phyloP scores from a whole-genome alignment of 1,284 basidiomycete species.

The Melampsora americana region DNA sequence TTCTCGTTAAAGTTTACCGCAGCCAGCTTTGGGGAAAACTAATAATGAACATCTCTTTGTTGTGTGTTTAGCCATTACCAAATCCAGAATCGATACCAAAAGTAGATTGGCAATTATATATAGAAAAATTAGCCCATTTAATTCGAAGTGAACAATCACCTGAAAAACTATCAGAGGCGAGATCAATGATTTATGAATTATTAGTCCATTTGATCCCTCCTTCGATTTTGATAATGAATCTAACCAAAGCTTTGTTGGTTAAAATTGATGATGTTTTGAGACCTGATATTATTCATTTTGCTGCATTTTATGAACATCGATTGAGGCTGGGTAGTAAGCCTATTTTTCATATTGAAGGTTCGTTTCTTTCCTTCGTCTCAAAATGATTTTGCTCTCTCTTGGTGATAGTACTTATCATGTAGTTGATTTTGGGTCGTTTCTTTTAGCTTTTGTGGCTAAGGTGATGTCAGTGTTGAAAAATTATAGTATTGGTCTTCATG shows the following conservation, averaged over 20 bases:
- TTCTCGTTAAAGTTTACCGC: constrained; percentile 1
- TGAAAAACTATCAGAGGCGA: constrained; percentile 81
- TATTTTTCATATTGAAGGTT: constrained; percentile 80
- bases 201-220: constrained; percentile 98
- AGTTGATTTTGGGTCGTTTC: neutral
- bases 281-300: constrained; percentile 90
- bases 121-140: constrained; percentile 83
- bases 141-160: constrained; percentile 93
- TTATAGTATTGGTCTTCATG: constrained; percentile 44
- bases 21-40: neutral
- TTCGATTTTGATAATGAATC: constrained; percentile 78
- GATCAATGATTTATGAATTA: constrained; percentile 90
- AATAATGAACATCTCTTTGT: neutral
- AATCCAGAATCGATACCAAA: constrained; percentile 75
- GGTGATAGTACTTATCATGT: neutral
- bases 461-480: constrained; percentile 51
- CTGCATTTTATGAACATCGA: constrained; percentile 88
- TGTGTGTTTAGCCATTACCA: constrained; percentile 59
- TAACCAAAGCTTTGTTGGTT: constrained; percentile 78
- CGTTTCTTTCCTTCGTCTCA: neutral
- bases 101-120: constrained; percentile 99
- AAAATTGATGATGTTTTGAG: constrained; percentile 83
- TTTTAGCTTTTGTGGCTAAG: constrained; percentile 49
- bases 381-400: neutral
- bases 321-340: constrained; percentile 88